A percentile compares a stretch with the other conserved stretches of the same genome.
Evolutionary conservation across 768 basidiomycete species (phyloP).

Genomic region (Trametes gibbosa): DNA sequence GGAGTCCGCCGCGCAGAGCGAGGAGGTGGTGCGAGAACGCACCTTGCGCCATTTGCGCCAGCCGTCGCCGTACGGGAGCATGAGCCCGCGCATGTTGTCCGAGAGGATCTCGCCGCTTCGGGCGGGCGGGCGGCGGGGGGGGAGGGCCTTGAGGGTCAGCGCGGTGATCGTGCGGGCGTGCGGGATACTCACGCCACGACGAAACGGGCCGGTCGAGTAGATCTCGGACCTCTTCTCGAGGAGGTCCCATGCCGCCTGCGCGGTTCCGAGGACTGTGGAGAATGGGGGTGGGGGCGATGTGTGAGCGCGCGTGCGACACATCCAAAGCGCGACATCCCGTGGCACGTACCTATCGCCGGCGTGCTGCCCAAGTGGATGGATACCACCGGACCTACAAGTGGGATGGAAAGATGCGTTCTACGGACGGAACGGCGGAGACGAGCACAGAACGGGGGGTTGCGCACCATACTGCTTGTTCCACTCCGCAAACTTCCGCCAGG

Average conservation of each 20-base stretch:
- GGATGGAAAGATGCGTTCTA: too few relatives aligned
- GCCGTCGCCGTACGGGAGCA: slow-evolving; percentile 42
- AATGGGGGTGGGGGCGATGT: too few relatives aligned
- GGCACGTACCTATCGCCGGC: slow-evolving; percentile 38
- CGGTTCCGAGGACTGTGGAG: slow-evolving; percentile 45
- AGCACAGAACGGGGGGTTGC: background rate
- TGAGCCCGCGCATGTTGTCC: slow-evolving; percentile 43
- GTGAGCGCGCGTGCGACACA: too few relatives aligned
- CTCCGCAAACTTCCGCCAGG: slow-evolving; percentile 48
- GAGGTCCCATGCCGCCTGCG: slow-evolving; percentile 46
- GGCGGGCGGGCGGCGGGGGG: too few relatives aligned
- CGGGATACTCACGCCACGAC: slow-evolving; percentile 37
- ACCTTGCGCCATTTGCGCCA: slow-evolving; percentile 52
- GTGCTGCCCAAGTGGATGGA: slow-evolving; percentile 43
- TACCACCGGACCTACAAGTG: slow-evolving; percentile 37
- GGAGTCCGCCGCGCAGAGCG: too few relatives aligned
- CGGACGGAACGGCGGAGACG: background rate
- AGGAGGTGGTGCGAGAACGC: too few relatives aligned
- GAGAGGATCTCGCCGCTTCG: slow-evolving; percentile 45
- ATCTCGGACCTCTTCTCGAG: slow-evolving; percentile 46
- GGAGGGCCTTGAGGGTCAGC: background rate
- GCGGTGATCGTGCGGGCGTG: background rate
- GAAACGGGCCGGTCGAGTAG: slow-evolving; percentile 48
- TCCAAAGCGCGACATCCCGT: background rate
- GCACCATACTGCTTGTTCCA: slow-evolving; percentile 47